Evolutionary conservation across 768 basidiomycete genomes (phyloP).

Genomic region (Mycena latifolia): DNA sequence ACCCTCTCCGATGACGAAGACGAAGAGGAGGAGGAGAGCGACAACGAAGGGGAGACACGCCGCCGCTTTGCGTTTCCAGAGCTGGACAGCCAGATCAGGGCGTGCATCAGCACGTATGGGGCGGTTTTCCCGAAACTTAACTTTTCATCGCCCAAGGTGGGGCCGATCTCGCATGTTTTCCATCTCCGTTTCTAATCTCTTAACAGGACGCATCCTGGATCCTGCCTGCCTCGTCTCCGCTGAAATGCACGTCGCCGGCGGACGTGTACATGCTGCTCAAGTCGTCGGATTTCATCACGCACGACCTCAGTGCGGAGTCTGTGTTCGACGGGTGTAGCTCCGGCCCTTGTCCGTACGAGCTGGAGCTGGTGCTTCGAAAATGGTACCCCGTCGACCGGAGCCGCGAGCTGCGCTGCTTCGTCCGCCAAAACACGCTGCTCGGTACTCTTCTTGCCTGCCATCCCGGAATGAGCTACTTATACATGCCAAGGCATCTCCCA

Average conservation of each 20-base stretch:
- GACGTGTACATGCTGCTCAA: slow-evolving; percentile 95
- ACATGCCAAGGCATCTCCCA: slow-evolving; percentile 70
- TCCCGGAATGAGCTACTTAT: too few relatives aligned
- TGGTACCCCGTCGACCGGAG: slow-evolving; percentile 90
- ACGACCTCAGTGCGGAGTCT: slow-evolving; percentile 72
- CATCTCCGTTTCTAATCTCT: neutral
- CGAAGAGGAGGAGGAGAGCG: slow-evolving; percentile 48
- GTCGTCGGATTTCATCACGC: slow-evolving; percentile 89
- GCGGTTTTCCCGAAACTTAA: slow-evolving; percentile 97
- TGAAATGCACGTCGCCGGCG: slow-evolving; percentile 88
- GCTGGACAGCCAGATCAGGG: slow-evolving; percentile 79
- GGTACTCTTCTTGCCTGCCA: slow-evolving; percentile 60
- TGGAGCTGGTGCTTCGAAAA: slow-evolving; percentile 90
- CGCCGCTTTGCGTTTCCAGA: slow-evolving; percentile 79
- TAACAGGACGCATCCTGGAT: slow-evolving; percentile 92
- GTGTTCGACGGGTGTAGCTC: slow-evolving; percentile 77
- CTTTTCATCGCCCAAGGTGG: slow-evolving; percentile 92
- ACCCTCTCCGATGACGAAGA: slow-evolving; percentile 70
- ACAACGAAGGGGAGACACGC: slow-evolving; percentile 41
- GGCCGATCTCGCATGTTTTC: neutral
- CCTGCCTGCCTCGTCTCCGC: slow-evolving; percentile 82
- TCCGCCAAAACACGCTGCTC: slow-evolving; percentile 75
- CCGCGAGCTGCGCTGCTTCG: slow-evolving; percentile 93
- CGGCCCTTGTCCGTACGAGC: slow-evolving; percentile 56
- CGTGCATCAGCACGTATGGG: slow-evolving; percentile 74